Evolutionary conservation across 2,329 filamentous ascomycete genomes (phyloP), one percentile per base, ranked within the genome.

Genomic region (Corinectria fuckeliana): DNA sequence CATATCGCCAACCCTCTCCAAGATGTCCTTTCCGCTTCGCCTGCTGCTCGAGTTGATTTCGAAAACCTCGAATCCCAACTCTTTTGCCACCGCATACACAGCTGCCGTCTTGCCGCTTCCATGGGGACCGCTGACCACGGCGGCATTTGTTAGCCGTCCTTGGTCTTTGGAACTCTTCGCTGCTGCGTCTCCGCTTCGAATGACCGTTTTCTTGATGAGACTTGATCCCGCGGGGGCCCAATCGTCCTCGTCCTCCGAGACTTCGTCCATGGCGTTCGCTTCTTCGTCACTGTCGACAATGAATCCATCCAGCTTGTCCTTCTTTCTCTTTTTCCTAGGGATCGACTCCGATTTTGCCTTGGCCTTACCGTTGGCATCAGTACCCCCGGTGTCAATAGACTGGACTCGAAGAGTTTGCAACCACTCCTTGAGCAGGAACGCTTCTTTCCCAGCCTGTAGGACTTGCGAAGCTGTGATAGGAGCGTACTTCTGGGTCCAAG

Each of bases 1-100:
- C 94, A 99, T 98, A 75, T 99, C 93, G 38, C 95, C 96, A 42
- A 99, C 92, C 67, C 86, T 91, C 69, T 99, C 95, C 30, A 96
- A 74, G 47, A 99, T 88, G 69, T 99, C 95, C 73, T 90, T 95
- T 28, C 93, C 94, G 71, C 87, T 96, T 62, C 95, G 85, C 50
- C 93, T 88, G 66, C 87, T 92, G 60, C 92, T 87, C 0, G 94
- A 80, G 70, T 96, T 96, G 72, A 99, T 93, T 75, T 99, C 95
- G 66, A 99, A 99, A 1, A 99, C 85, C 70, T 97, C 93, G 71
- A 96, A 98, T 1, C 86, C 92, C 14, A 98, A 82, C 76, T 99
- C 94, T 70, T 91, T 94, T 4, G 95, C 94, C 39, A 93, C 90
- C 4, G 95, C 95, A 74, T 96, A 93, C 0, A 97, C 90, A 1